Evolutionary conservation across 306 rosid genomes (phyloP).

Genomic region (Acacia melanoxylon): DNA sequence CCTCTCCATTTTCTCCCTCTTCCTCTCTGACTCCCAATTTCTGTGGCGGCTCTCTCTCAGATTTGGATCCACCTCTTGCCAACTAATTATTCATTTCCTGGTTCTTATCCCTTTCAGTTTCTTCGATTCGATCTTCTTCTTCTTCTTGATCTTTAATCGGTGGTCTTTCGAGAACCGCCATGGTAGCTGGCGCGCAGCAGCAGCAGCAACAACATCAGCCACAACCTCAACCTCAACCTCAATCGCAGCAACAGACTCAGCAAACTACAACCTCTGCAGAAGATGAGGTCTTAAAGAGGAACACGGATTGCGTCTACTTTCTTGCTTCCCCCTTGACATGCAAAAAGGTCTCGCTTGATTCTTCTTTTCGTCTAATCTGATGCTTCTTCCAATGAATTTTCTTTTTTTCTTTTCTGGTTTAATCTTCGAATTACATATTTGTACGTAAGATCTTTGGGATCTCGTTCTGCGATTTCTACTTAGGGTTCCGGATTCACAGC

Average conservation of each 20-base stretch:
- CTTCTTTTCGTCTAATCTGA: not conserved
- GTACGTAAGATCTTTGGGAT: not conserved
- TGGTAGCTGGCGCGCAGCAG: slow-evolving; percentile 64
- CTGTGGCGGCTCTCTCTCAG: slow-evolving; percentile 74
- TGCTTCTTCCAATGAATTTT: not conserved
- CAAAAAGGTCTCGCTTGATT: slow-evolving; percentile 69
- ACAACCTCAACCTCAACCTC: slow-evolving; percentile 52
- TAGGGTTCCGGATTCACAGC: slow-evolving; percentile 42
- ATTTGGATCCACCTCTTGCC: slow-evolving; percentile 54
- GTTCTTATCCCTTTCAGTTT: not conserved
- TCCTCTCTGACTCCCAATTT: slow-evolving; percentile 38
- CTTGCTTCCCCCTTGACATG: slow-evolving; percentile 98
- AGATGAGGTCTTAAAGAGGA: slow-evolving; percentile 89
- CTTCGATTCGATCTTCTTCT: slow-evolving; percentile 37
- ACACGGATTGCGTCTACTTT: slow-evolving; percentile 98
- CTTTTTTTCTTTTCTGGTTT: not conserved
- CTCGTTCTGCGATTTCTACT: not conserved
- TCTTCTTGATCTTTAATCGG: slow-evolving; percentile 31
- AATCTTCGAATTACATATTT: not conserved
- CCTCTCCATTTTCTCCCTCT: slow-evolving; percentile 1
- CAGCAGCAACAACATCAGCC: slow-evolving; percentile 23
- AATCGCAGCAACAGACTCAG: slow-evolving; percentile 23
- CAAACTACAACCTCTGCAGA: slow-evolving; percentile 55
- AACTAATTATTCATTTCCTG: not conserved
- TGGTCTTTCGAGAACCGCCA: slow-evolving; percentile 41